Percentiles rank a stretch among this genome's conserved stretches.
These are phyloP conservation scores for Calocybe gambosa DNA, from an alignment of 1,284 basidiomycete species.

Conservation along the genomic window DNA sequence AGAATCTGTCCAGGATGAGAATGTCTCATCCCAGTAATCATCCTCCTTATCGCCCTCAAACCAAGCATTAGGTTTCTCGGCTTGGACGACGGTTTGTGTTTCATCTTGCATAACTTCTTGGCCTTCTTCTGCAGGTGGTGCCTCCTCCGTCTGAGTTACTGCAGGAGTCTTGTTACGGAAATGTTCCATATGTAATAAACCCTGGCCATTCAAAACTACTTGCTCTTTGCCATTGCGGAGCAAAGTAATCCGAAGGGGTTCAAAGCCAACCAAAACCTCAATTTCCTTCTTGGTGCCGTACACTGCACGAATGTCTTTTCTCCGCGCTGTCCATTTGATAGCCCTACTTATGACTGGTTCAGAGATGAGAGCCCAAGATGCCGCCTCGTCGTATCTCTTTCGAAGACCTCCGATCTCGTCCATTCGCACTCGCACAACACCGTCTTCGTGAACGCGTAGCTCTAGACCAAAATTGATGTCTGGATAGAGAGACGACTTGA, in stretches of 20 bases:
- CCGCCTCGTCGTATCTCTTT: constrained; percentile 86
- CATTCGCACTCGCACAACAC: constrained; percentile 78
- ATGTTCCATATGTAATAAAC: constrained; percentile 96
- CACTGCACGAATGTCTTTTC: constrained; percentile 52
- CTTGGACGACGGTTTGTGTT: constrained; percentile 52
- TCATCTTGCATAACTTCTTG: constrained; percentile 32
- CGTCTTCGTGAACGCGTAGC: constrained; percentile 77
- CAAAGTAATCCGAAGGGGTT: constrained; percentile 71
- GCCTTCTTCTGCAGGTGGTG: constrained; percentile 34
- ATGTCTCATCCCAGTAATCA: constrained; percentile 87
- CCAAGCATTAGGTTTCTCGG: constrained; percentile 63
- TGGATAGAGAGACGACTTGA: constrained; percentile 79
- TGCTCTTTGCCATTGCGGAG: constrained; percentile 74
- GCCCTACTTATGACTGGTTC: constrained; percentile 57
- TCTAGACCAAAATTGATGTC: constrained; percentile 76
- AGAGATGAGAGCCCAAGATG: constrained; percentile 75
- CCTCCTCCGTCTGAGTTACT: constrained; percentile 33
- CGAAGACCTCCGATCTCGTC: constrained; percentile 76
- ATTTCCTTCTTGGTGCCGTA: constrained; percentile 55
- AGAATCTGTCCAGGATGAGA: constrained; percentile 79
- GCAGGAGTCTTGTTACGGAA: constrained; percentile 68
- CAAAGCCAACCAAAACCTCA: constrained; percentile 64
- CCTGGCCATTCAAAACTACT: constrained; percentile 85
- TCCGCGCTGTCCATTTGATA: constrained; percentile 57
- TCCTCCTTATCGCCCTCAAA: constrained; percentile 83